A percentile compares a stretch with the other conserved stretches of the same genome.
Conservation (phyloP, 2,329 filamentous ascomycete genomes). For the Phialophora verrucosa region DNA sequence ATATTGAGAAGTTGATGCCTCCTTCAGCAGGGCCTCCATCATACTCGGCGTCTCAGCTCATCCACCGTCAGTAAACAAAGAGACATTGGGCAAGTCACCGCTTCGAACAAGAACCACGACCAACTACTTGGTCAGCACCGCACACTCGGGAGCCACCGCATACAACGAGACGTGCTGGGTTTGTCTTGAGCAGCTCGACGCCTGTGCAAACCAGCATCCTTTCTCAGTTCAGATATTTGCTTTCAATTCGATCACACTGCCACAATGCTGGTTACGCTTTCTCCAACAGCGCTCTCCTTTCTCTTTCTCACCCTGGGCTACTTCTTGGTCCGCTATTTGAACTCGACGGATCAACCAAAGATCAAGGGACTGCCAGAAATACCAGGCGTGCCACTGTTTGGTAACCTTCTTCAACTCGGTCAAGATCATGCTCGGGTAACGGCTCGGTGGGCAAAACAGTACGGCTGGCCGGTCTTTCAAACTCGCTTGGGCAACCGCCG, state of each 20-base stretch:
- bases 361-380: conserved; percentile 68
- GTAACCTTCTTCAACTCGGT: conserved; percentile 67
- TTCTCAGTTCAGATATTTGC: neutral
- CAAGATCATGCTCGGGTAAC: conserved; percentile 62
- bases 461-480: conserved; percentile 67
- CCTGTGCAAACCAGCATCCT: neutral
- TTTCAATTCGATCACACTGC: neutral
- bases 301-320: conserved; percentile 47
- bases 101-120: neutral
- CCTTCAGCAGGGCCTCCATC: neutral
- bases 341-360: conserved; percentile 62
- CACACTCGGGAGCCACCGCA: too few relatives aligned
- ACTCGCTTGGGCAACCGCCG: conserved; percentile 53
- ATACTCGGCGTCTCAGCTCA: conserved; percentile 1
- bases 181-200: neutral
- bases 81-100: neutral
- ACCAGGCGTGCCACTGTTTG: conserved; percentile 67
- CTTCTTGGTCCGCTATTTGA: conserved; percentile 51
- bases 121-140: neutral
- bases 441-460: conserved; percentile 64
- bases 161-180: neutral
- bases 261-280: conserved; percentile 31
- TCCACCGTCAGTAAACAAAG: neutral
- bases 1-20: conserved; percentile 10
- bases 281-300: conserved; percentile 39